Percentiles rank a stretch among this genome's conserved stretches.
These are phyloP conservation scores for Colletotrichum noveboracense DNA, from an alignment of 2,329 filamentous ascomycete species.

Conservation along the genomic window DNA sequence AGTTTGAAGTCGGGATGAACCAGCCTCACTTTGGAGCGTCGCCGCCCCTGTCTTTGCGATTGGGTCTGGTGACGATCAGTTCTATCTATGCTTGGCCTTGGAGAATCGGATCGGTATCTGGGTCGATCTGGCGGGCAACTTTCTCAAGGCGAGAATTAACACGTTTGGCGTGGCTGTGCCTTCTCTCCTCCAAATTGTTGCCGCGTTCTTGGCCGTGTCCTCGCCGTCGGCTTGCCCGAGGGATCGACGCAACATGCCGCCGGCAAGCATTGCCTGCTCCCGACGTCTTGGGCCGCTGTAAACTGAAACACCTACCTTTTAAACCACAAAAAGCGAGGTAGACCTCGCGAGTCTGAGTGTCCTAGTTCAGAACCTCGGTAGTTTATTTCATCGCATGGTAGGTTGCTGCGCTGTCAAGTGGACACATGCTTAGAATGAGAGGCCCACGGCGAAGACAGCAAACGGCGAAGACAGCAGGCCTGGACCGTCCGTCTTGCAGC, in stretches of 20 bases:
- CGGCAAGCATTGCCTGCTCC: neutral
- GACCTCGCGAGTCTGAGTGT: neutral
- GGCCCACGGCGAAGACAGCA: neutral
- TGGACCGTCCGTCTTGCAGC: neutral
- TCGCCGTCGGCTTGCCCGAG: neutral
- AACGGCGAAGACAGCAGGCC: neutral
- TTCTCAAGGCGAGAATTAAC: neutral
- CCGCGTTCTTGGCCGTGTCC: neutral
- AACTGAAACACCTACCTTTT: neutral
- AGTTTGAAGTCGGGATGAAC: neutral
- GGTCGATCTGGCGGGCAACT: neutral
- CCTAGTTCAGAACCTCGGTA: neutral
- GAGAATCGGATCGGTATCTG: neutral
- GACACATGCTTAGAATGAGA: neutral
- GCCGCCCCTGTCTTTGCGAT: neutral
- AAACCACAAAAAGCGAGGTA: neutral
- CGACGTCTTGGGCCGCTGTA: neutral
- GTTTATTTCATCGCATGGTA: neutral
- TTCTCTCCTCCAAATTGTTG: rapidly evolving
- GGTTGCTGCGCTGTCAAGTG: neutral
- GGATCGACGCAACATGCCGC: neutral
- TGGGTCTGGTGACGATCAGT: neutral
- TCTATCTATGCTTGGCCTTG: neutral
- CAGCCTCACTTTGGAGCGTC: neutral
- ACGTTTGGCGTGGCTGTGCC: neutral